Percentiles rank a stretch among this genome's conserved stretches.
Evolutionary conservation across 2,329 filamentous ascomycete genomes (phyloP).

Genomic region (Penicillium verrucosum): DNA sequence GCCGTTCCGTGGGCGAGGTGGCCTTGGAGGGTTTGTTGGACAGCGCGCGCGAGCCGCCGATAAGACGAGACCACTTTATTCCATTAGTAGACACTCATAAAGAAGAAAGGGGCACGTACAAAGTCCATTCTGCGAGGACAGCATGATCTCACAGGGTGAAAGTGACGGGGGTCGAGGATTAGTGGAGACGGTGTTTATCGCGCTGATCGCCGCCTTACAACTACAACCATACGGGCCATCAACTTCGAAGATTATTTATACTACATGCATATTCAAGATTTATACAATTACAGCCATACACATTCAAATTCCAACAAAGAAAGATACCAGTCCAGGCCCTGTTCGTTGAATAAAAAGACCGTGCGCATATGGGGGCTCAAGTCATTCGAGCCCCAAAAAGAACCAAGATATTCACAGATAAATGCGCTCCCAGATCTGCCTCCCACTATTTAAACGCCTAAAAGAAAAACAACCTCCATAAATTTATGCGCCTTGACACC

Average conservation of each 20-base stretch:
- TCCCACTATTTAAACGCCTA: constrained; percentile 10
- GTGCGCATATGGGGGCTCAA: not conserved
- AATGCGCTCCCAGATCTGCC: constrained; percentile 23
- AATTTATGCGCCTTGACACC: constrained; percentile 21
- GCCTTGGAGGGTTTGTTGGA: constrained; percentile 51
- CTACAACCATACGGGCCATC: too few relatives aligned
- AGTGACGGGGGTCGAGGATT: constrained; percentile 13
- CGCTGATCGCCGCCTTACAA: constrained; percentile 14
- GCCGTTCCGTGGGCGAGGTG: constrained; percentile 58
- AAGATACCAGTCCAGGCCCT: not conserved
- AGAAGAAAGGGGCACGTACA: constrained; percentile 33
- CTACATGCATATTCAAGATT: not conserved
- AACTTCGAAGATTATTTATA: not conserved
- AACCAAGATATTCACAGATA: constrained; percentile 27
- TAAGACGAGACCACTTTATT: constrained; percentile 58
- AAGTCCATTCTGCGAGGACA: constrained; percentile 41
- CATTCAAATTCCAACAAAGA: not conserved
- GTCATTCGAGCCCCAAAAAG: not conserved
- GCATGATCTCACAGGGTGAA: constrained; percentile 31
- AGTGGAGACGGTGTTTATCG: constrained; percentile 23
- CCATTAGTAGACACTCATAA: constrained; percentile 4
- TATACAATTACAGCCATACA: not conserved
- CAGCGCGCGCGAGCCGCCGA: constrained; percentile 53
- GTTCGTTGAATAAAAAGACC: not conserved
- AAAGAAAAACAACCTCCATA: not conserved